phyloP scores from a whole-genome alignment of 768 basidiomycete genomes.

The Goffeauzyma gilvescens region DNA sequence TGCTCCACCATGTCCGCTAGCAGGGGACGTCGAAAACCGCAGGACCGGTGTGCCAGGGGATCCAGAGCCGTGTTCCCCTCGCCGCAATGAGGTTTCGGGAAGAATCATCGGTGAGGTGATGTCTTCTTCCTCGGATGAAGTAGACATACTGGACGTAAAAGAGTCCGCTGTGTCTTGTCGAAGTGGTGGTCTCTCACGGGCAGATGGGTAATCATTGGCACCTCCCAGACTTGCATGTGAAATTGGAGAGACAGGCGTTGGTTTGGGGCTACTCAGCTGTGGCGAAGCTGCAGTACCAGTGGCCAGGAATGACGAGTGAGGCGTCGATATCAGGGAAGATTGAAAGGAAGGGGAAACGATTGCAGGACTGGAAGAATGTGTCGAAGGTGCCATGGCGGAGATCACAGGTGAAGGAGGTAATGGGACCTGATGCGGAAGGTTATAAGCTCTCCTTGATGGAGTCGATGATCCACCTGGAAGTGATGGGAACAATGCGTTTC shows the following conservation, averaged over 20 bases:
- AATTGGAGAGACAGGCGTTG: no score
- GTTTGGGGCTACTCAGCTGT: no score
- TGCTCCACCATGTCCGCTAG: no score
- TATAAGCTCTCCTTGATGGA: no score
- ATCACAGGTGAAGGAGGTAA: slow-evolving; percentile 1
- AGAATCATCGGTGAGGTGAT: slow-evolving; percentile 12
- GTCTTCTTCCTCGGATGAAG: slow-evolving; percentile 12
- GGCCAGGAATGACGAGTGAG: no score
- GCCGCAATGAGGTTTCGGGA: slow-evolving; percentile 10
- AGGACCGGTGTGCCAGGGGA: not conserved
- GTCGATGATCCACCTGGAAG: no score
- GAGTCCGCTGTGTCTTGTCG: slow-evolving; percentile 9
- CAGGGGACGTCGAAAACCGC: no score
- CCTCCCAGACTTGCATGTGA: no score
- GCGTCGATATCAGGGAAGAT: no score
- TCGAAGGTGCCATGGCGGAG: no score
- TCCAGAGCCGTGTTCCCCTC: no score
- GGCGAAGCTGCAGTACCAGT: no score
- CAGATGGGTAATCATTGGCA: not conserved
- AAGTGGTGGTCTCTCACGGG: not conserved
- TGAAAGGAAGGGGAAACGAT: not conserved
- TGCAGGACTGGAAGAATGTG: slow-evolving; percentile 1
- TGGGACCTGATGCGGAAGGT: slow-evolving; percentile 2
- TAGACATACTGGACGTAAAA: slow-evolving; percentile 5
- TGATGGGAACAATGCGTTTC: not conserved